Conservation (phyloP, 306 rosid species). For the Psophocarpus tetragonolobus region DNA sequence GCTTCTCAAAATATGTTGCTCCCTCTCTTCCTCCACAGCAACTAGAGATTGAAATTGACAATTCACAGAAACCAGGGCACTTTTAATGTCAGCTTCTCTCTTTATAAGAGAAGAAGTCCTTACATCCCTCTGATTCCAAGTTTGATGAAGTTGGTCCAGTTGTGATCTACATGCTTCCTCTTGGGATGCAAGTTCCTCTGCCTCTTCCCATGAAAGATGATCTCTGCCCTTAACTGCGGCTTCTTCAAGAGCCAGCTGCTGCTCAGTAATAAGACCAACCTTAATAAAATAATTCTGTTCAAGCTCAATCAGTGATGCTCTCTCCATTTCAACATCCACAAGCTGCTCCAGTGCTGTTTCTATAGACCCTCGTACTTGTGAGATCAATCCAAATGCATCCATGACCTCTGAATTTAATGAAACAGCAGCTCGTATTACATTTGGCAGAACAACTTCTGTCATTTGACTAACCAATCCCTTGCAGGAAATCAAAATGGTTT, state of each 20-base stretch:
- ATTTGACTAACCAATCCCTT: conserved; percentile 70
- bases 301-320: conserved; percentile 75
- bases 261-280: conserved; percentile 89
- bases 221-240: conserved; percentile 91
- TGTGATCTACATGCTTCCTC: conserved; percentile 95
- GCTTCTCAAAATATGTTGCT: conserved; percentile 54
- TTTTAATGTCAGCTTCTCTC: conserved; percentile 86
- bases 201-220: conserved; percentile 99
- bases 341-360: conserved; percentile 84
- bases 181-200: conserved; percentile 95
- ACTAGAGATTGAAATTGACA: conserved; percentile 72
- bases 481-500: conserved; percentile 61
- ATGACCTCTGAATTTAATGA: conserved; percentile 83
- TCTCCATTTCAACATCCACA: conserved; percentile 82
- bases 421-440: conserved; percentile 74
- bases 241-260: conserved; percentile 93
- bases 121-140: conserved; percentile 89
- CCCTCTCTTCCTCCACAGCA: conserved; percentile 58
- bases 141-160: conserved; percentile 85
- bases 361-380: conserved; percentile 84
- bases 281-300: conserved; percentile 79
- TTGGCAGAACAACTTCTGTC: conserved; percentile 82
- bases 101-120: conserved; percentile 67
- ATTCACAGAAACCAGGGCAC: conserved; percentile 64
- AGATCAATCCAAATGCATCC: conserved; percentile 91